Conservation (phyloP, 495 filamentous ascomycete genomes). For the Delitschia confertaspora region DNA sequence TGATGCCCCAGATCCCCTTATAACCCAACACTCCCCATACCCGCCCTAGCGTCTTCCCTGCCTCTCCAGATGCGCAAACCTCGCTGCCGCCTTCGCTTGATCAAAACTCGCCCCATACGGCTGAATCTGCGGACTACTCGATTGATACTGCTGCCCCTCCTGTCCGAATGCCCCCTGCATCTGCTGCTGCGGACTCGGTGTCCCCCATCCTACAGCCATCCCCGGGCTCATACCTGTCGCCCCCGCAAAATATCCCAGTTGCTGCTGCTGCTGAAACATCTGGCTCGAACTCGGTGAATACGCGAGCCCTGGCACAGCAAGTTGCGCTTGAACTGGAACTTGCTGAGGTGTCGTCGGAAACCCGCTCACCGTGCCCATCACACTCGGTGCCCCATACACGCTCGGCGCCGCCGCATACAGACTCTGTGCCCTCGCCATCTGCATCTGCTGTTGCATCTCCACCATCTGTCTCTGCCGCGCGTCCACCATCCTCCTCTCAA, state of each 20-base stretch:
- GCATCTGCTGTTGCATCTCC: slow-evolving; percentile 19
- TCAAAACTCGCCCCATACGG: slow-evolving; percentile 25
- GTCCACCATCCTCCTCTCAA: slow-evolving; percentile 20
- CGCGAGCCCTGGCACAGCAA: slow-evolving; percentile 7
- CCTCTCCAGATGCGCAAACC: slow-evolving; percentile 17
- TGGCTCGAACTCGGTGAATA: slow-evolving; percentile 17
- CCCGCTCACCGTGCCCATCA: slow-evolving; percentile 16
- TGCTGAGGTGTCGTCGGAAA: no score
- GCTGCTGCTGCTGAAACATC: slow-evolving; percentile 18
- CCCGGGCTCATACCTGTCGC: neutral
- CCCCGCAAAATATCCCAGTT: slow-evolving; percentile 20
- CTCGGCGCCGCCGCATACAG: slow-evolving; percentile 1
- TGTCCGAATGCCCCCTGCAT: slow-evolving; percentile 16
- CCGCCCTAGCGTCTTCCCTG: slow-evolving; percentile 1
- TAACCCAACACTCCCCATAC: no score
- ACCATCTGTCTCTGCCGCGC: slow-evolving; percentile 23
- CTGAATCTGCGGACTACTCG: slow-evolving; percentile 11
- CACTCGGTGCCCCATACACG: neutral
- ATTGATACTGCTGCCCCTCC: slow-evolving; percentile 3
- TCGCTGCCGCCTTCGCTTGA: slow-evolving; percentile 22
- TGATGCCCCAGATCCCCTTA: no score
- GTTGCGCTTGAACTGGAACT: no score
- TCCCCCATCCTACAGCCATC: slow-evolving; percentile 11
- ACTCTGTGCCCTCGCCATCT: slow-evolving; percentile 14
- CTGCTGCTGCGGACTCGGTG: slow-evolving; percentile 17